A percentile compares a stretch with the other conserved stretches of the same genome.
Evolutionary conservation across 352 stramenopile species (phyloP).

Genomic region (Pythium chondricola): DNA sequence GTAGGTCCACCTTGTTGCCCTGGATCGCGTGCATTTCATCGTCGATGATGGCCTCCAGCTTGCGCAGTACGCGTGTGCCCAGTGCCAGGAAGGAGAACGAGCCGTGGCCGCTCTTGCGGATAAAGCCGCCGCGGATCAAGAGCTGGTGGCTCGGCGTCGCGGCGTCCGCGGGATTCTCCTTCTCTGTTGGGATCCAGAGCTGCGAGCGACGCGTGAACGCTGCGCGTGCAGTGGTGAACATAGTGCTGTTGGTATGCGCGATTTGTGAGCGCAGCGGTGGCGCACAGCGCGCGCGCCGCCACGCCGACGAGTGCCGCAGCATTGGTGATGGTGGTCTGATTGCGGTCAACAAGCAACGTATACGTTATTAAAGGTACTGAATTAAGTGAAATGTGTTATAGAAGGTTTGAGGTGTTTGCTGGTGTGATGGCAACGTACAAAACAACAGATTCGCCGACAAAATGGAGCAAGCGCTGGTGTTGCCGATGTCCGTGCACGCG

Average conservation of each 20-base stretch:
- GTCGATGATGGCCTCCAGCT: slow-evolving; percentile 82
- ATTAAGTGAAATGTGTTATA: too few relatives aligned
- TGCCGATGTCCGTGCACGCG: neutral
- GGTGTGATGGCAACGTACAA: neutral
- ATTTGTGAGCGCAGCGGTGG: neutral
- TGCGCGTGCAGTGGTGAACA: slow-evolving; percentile 13
- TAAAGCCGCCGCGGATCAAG: slow-evolving; percentile 76
- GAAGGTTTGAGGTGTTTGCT: slow-evolving; percentile 1
- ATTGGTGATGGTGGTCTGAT: neutral
- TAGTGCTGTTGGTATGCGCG: too few relatives aligned
- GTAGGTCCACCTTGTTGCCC: slow-evolving; percentile 82
- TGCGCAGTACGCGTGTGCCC: slow-evolving; percentile 59
- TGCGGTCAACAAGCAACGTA: slow-evolving; percentile 4
- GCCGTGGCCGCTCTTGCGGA: slow-evolving; percentile 80
- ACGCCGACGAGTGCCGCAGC: slow-evolving; percentile 2
- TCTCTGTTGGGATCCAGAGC: slow-evolving; percentile 72
- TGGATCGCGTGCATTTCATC: slow-evolving; percentile 68
- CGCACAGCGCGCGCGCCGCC: neutral
- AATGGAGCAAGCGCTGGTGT: neutral
- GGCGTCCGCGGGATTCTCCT: slow-evolving; percentile 68
- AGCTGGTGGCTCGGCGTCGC: slow-evolving; percentile 82
- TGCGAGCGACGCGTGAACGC: slow-evolving; percentile 28
- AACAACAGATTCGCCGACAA: neutral
- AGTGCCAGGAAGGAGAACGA: slow-evolving; percentile 79
- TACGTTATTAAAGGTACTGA: slow-evolving; percentile 1